These are phyloP conservation scores for Solanum sejunctum DNA, from an alignment of 257 asterid genomes.

Conservation along the genomic window DNA sequence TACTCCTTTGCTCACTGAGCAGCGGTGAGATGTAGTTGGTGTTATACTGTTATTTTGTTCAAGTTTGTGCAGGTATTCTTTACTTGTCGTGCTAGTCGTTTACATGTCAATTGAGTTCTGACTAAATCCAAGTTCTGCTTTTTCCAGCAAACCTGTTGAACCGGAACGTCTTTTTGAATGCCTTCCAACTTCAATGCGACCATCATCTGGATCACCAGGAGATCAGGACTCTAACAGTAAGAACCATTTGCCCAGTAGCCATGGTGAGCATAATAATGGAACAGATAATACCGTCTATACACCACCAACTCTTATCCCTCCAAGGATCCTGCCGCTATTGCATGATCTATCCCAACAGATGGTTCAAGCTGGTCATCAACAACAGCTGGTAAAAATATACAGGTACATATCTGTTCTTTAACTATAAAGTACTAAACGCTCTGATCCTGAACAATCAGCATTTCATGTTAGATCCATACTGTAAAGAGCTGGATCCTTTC, in stretches of 20 bases:
- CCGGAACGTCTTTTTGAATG: conserved; percentile 99
- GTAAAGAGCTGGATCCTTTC: not conserved
- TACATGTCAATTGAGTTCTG: not conserved
- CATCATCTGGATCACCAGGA: conserved; percentile 85
- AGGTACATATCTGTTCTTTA: conserved; percentile 28
- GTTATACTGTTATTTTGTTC: not conserved
- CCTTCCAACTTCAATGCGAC: conserved; percentile 95
- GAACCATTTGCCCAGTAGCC: conserved; percentile 53
- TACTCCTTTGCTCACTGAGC: not conserved
- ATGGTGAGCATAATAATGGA: conserved; percentile 46
- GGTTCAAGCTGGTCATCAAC: conserved; percentile 90
- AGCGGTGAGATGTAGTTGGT: not conserved
- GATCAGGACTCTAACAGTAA: conserved; percentile 47
- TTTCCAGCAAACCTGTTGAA: conserved; percentile 92
- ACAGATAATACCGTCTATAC: conserved; percentile 63
- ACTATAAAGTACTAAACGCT: not conserved
- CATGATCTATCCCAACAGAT: conserved; percentile 91
- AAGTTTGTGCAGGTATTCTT: not conserved
- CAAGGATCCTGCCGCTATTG: conserved; percentile 82
- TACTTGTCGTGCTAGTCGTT: not conserved
- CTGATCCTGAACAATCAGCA: not conserved
- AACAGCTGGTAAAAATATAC: conserved; percentile 75
- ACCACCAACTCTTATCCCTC: conserved; percentile 86
- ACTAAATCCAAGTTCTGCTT: not conserved
- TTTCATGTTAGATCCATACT: not conserved